Evolutionary conservation across 805 yeast species (phyloP), one percentile per base, ranked within the genome.

Genomic region (Wickerhamiella allomyrinae): DNA sequence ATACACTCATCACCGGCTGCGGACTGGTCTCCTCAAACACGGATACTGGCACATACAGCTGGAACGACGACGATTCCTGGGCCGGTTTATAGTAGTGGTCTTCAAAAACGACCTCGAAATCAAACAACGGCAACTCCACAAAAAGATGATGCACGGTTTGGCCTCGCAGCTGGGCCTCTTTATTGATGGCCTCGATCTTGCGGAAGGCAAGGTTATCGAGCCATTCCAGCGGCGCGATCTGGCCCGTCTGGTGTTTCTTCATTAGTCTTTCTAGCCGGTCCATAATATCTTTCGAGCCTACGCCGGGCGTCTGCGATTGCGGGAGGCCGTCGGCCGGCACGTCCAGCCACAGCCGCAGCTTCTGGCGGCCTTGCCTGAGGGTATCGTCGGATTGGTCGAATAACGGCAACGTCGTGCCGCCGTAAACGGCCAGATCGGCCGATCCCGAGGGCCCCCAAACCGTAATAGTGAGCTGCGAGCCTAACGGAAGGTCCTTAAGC

Each of bases 321-420:
- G 48, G 46, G 22, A 46, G 49, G 13, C 63, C 62, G 20, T 58
- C 61, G 0, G 62, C 64, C 27, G 55, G 58, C 22, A 47, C 45
- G 43, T 59, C 56, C 9, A 71, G 57, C 54, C 68, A 66, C 13
- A 76, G 60, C 38, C 55, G 62, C 23, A 79, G 53, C 37, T 72
- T 70, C 55, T 82, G 94, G 23, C 76, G 64, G 0, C 96, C 95
- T 47, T 73, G 74, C 42, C 79, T 69, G 51, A 89, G 59, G 1
- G 83, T 70, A 42, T 76, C 70, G 41, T 74, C 71, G 5, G 60
- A 59, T 0, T 57, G 54, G 51, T 76, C 71, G 59, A 83, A 89
- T 3, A 87, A 53, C 2, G 68, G 57, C 1, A 83, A 56, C 29
- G 70, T 70, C 1, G 87, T 72, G 0, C 67, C 61, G 6, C 86